A percentile compares a stretch with the other conserved stretches of the same genome.
Evolutionary conservation across 805 yeast genomes (phyloP).

Genomic region (Metschnikowia kunwiensis): DNA sequence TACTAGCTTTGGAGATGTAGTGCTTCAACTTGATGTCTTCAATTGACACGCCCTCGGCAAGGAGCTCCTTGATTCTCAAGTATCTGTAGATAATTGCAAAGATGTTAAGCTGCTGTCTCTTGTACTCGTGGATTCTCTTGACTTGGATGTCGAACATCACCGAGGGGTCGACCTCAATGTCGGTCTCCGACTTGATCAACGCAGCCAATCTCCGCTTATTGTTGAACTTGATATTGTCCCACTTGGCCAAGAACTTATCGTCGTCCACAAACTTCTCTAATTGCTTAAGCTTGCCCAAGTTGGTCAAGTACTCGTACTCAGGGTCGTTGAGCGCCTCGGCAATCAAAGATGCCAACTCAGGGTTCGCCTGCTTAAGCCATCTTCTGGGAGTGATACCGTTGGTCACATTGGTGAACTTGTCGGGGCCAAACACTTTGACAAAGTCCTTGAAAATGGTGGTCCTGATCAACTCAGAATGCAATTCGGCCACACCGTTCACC

Average conservation of each 20-base stretch:
- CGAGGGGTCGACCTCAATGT: constrained; percentile 63
- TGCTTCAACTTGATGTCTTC: constrained; percentile 55
- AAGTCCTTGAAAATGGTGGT: constrained; percentile 90
- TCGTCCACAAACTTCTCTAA: constrained; percentile 69
- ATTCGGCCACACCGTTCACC: constrained; percentile 94
- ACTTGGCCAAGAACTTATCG: constrained; percentile 57
- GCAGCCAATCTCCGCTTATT: constrained; percentile 69
- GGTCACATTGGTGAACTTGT: constrained; percentile 87
- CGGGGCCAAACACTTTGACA: constrained; percentile 75
- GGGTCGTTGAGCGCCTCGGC: constrained; percentile 64
- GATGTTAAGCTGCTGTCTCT: constrained; percentile 90
- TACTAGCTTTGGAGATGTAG: constrained; percentile 70
- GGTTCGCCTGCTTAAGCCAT: constrained; percentile 94
- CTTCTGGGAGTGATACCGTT: constrained; percentile 96
- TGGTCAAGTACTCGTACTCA: constrained; percentile 61
- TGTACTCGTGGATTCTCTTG: constrained; percentile 92
- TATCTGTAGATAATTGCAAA: constrained; percentile 87
- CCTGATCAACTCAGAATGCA: constrained; percentile 86
- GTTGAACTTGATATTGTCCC: constrained; percentile 68
- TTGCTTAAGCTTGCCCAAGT: constrained; percentile 63
- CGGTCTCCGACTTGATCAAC: constrained; percentile 62
- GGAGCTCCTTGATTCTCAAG: constrained; percentile 65
- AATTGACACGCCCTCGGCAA: constrained; percentile 44
- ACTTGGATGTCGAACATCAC: constrained; percentile 90
- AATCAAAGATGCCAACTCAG: constrained; percentile 70